Percentiles rank a stretch among this genome's conserved stretches.
phyloP scores from a whole-genome alignment of 176 grass and related monocot genomes.

The Typha latifolia region DNA sequence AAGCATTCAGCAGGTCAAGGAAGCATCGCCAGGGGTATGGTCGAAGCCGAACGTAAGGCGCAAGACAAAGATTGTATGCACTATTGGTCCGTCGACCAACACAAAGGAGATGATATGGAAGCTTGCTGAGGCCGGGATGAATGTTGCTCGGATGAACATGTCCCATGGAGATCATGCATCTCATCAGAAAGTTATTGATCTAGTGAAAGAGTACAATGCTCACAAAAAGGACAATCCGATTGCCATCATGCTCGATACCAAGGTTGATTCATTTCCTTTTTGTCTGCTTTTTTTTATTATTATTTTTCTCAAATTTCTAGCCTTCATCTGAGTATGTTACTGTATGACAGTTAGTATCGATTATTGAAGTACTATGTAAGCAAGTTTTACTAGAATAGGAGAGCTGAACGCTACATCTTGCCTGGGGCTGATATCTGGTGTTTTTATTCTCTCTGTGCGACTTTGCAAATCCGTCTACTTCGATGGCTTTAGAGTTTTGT shows the following conservation, averaged over 20 bases:
- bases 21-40: conserved; percentile 45
- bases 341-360: background rate
- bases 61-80: conserved; percentile 97
- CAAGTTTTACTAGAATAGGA: background rate
- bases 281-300: too few species aligned
- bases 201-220: conserved; percentile 95
- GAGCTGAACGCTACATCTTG: background rate
- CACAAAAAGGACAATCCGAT: conserved; percentile 71
- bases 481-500: background rate
- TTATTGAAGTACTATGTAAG: background rate
- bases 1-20: conserved; percentile 56
- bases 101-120: conserved; percentile 93
- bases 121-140: conserved; percentile 84
- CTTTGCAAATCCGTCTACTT: background rate
- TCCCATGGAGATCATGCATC: conserved; percentile 86
- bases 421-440: background rate
- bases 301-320: too few species aligned
- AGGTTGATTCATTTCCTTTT: conserved; percentile 33
- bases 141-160: conserved; percentile 90
- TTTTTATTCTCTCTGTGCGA: background rate
- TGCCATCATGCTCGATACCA: conserved; percentile 94
- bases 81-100: conserved; percentile 94
- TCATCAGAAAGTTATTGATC: conserved; percentile 88
- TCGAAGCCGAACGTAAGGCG: conserved; percentile 82
- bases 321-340: too few species aligned